Base-by-base conservation (phyloP, 129 eudicot genomes). In the Artemisia argyi region DNA sequence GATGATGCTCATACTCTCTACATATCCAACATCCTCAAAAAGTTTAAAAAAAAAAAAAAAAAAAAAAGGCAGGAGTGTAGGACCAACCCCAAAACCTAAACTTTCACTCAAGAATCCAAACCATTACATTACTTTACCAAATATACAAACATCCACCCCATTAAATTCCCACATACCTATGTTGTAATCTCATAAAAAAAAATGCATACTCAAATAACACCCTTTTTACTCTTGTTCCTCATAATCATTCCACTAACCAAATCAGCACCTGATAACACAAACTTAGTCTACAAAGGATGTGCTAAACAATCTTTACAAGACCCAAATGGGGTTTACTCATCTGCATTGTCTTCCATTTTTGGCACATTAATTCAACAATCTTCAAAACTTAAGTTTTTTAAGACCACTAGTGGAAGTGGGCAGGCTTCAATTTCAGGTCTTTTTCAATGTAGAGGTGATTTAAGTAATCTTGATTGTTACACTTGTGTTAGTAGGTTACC, bases 281-380 rank as follows among this genome's bases (percentile, higher is more conserved):
- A 71, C 57, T 55, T 92, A 77, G 96, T 92, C 9, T 92, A 88
- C 91, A 92, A 86, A 76, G 97, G 97, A 9, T 92, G 97, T 85
- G 92, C 96, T 20, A 85, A 86, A 5, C 94, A 89, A 78, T 10
- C 86, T 22, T 42, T 92, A 51, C 74, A 91, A 79, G 96, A 92
- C 82, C 96, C 97, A 76, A 86, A 85, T 51, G 95, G 95, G 18
- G 84, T 80, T 7, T 91, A 88, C 82, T 82, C 92, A 46, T 93
- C 88, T 82, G 91, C 94, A 24, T 83, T 92, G 5, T 84, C 97
- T 9, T 66, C 91, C 61, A 88, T 92, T 39, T 92, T 82, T 74
- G 97, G 93, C 11, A 83, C 87, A 11, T 80, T 92, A 4, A 73
- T 89, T 50, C 76, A 86, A 65, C 97, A 92, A 69, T 92, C 97